Base-by-base conservation (phyloP, 257 asterid genomes). In the Anisodus acutangulus region DNA sequence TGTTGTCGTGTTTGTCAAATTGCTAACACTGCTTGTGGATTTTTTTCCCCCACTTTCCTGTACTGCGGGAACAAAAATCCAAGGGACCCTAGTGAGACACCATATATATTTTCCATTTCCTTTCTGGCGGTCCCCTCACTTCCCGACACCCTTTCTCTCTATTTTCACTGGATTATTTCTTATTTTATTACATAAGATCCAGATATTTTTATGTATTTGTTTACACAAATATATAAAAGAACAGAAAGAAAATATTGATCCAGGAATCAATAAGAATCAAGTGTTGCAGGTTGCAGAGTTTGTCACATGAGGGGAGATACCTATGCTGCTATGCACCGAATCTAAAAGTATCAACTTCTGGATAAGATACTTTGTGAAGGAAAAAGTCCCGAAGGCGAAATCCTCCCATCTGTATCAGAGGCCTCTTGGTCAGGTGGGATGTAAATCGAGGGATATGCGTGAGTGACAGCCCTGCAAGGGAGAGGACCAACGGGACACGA, bases 41-140 rank as follows among this genome's bases (percentile, higher is more conserved):
- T 31, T 31, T 41, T 7, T 69, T 16, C 17, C 3, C 5, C 41
- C 19, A 49, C 7, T 22, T 74, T 49, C 82, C 82, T 26, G 4
- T 12, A 7, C 64, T 26, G 82, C 53, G 82, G 64, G 82, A 78
- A 78, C 82, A 53, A 76, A 31, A 31, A 31, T 31, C 19, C 62
- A 6, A 76, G 8, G 45, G 81, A 45, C 60, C n/a, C 22, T 47
- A 19, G 19, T 12, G n/a, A 19, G 11, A 15, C 78, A 37, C 31
- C 26, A 68, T 4, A 2, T 31, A 31, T 31, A 31, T 31, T 31
- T 31, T 31, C 35, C 35, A 31, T 31, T 31, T 31, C 35, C 35
- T 31, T 31, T 31, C 35, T 31, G 35, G 35, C 35, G 35, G 35
- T 31, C 35, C 35, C 35, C 35, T 41, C 78, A 41, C 78, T 16